A percentile compares a stretch with the other conserved stretches of the same genome.
Conservation (phyloP, 176 grass and related monocot genomes). For the Alloteropsis semialata region DNA sequence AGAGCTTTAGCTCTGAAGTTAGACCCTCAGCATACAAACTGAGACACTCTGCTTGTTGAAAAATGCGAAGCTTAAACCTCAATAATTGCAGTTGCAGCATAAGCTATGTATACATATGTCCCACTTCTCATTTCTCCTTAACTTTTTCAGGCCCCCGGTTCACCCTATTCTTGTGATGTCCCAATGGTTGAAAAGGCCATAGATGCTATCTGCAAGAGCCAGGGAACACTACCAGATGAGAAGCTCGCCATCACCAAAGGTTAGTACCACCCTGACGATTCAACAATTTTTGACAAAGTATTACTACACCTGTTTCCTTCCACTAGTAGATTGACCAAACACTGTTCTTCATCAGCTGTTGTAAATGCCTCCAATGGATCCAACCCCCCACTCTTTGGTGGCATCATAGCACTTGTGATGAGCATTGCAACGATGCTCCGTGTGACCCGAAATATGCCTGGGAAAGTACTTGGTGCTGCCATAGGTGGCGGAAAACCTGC, state of each 20-base stretch:
- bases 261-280: slow-evolving; percentile 18
- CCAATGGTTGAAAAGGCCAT: slow-evolving; percentile 86
- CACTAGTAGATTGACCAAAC: not conserved
- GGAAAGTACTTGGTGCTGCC: slow-evolving; percentile 39
- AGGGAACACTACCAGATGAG: slow-evolving; percentile 47
- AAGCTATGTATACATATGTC: not conserved
- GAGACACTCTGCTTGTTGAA: not conserved
- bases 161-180: slow-evolving; percentile 70
- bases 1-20: not conserved
- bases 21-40: not conserved
- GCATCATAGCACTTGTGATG: slow-evolving; percentile 80
- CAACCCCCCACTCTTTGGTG: slow-evolving; percentile 51
- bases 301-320: not conserved
- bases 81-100: not conserved
- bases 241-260: slow-evolving; percentile 81
- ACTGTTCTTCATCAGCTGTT: slow-evolving; percentile 40
- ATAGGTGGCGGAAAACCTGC: slow-evolving; percentile 23
- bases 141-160: slow-evolving; percentile 18
- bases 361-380: slow-evolving; percentile 48
- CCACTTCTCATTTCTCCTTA: not conserved
- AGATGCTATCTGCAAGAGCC: slow-evolving; percentile 57
- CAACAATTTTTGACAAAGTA: not conserved
- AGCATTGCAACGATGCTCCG: slow-evolving; percentile 70
- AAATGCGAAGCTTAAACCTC: not conserved
- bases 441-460: slow-evolving; percentile 56